Conservation (phyloP, 176 grass and related monocot species). For the Oryza australiensis region DNA sequence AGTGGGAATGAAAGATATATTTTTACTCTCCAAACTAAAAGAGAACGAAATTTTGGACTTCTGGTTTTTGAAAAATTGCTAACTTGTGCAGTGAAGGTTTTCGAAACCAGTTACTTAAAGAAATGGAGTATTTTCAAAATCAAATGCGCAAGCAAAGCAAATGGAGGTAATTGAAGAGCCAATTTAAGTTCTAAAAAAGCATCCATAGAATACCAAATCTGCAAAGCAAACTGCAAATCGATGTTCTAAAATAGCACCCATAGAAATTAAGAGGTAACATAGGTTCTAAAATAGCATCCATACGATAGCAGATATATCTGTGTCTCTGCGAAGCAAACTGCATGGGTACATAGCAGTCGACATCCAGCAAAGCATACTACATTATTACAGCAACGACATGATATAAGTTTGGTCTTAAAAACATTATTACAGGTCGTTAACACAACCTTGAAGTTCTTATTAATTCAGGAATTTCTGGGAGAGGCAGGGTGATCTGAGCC, state of each 20-base stretch:
- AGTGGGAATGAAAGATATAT: neutral
- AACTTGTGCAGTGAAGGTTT: neutral
- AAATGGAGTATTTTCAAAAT: neutral
- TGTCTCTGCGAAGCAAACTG: neutral
- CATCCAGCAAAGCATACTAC: neutral
- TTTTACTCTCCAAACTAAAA: neutral
- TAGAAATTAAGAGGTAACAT: neutral
- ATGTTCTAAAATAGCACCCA: neutral
- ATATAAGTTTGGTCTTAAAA: constrained; percentile 16
- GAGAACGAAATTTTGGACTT: neutral
- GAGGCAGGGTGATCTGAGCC: constrained; percentile 18
- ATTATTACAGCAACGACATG: neutral
- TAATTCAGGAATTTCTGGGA: constrained; percentile 11
- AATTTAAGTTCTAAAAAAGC: neutral
- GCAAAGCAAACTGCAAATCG: neutral
- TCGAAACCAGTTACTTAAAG: neutral
- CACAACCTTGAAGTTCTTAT: constrained; percentile 9
- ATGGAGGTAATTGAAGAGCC: neutral
- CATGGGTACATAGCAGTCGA: neutral
- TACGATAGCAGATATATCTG: neutral
- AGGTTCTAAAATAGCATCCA: neutral
- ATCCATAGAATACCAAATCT: neutral
- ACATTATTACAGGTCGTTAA: constrained; percentile 40
- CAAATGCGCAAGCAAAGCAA: neutral
- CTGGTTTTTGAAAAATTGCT: neutral